Base-by-base conservation (phyloP, 2,329 filamentous ascomycete species). In the Monosporascus cannonballus region DNA sequence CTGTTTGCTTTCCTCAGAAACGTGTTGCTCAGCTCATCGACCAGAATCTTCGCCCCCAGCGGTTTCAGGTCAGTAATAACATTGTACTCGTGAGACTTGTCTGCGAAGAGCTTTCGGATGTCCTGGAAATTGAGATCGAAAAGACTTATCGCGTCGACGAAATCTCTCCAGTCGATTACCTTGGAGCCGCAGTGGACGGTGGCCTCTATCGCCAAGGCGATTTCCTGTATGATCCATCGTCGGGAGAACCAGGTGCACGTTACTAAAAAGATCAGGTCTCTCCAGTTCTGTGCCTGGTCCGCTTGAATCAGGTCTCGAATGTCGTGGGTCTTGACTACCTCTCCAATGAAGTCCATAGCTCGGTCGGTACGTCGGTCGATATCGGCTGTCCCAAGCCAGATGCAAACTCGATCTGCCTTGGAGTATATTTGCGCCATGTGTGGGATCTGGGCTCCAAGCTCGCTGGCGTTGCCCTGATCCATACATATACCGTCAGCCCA, bases 71-170 rank as follows among this genome's bases (percentile, higher is more conserved):
- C 57, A 4, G 57, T 56, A 14, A 63, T 48, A 3, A 54, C 39
- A 22, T 60, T 59, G 17, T 57, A 56, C 11, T 52, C 41, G 1
- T 6, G 41, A 14, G 41, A 25, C 14, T 15, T 18, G 14, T 44
- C 41, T 20, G n/a, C 37, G 14, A 56, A 50, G 6, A 54, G n/a
- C 0, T 41, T 48, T 15, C 49, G 50, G 18, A 60, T 55, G 20
- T 48, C 51, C 7, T 58, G 48, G 11, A 55, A 55, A 39, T 55
- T 58, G 5, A 47, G 27, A 24, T 39, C 48, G 30, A 64, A 61
- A 6, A 62, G 42, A 2, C 41, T 42, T 8, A 63, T 51, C 15
- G 61, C 62, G 36, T 61, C 60, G 1, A 51, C 47, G 42, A 64
- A 62, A 14, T 63, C 58, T n/a, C 42, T 30, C 61, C 60, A 66